Percentiles rank a stretch among this genome's conserved stretches.
These are phyloP conservation scores for Choanephora cucurbitarum DNA, from an alignment of 371 early-diverging fungal species.

Conservation along the genomic window DNA sequence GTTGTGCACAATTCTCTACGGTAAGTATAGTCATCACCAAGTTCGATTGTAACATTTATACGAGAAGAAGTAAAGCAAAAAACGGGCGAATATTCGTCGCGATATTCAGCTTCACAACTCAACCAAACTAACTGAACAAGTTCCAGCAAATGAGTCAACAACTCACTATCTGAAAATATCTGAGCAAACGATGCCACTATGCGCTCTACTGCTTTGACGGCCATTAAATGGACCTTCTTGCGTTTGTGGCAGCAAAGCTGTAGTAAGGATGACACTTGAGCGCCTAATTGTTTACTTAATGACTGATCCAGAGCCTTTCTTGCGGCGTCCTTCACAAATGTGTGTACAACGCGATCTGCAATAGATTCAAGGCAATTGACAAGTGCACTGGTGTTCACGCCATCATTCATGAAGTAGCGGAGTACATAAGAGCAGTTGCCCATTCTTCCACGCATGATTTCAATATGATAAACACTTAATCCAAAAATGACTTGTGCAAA, in stretches of 20 bases:
- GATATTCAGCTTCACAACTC: slow-evolving; percentile 80
- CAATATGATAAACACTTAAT: slow-evolving; percentile 83
- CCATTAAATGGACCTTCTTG: slow-evolving; percentile 65
- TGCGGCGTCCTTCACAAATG: slow-evolving; percentile 60
- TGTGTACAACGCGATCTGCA: slow-evolving; percentile 59
- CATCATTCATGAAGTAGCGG: slow-evolving; percentile 85
- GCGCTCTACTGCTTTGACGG: slow-evolving; percentile 57
- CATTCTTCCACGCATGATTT: slow-evolving; percentile 73
- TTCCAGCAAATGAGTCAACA: slow-evolving; percentile 69
- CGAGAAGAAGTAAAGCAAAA: slow-evolving; percentile 72
- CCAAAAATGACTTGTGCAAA: slow-evolving; percentile 82
- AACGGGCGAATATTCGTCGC: slow-evolving; percentile 79
- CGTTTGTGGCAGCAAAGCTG: slow-evolving; percentile 71
- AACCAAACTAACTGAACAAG: slow-evolving; percentile 79
- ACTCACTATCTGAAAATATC: slow-evolving; percentile 67
- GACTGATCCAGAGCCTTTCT: slow-evolving; percentile 51
- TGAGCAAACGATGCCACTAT: slow-evolving; percentile 67
- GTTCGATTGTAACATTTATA: slow-evolving; percentile 69
- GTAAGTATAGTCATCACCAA: slow-evolving; percentile 78
- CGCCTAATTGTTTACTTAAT: slow-evolving; percentile 47
- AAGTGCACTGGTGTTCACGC: slow-evolving; percentile 66
- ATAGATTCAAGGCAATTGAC: slow-evolving; percentile 69
- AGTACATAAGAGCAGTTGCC: slow-evolving; percentile 74
- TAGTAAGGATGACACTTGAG: slow-evolving; percentile 65
- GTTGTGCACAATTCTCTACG: slow-evolving; percentile 68